These are phyloP conservation scores for Neoascochyta sp. DNA, from an alignment of 2,329 filamentous ascomycete species.

Conservation along the genomic window DNA sequence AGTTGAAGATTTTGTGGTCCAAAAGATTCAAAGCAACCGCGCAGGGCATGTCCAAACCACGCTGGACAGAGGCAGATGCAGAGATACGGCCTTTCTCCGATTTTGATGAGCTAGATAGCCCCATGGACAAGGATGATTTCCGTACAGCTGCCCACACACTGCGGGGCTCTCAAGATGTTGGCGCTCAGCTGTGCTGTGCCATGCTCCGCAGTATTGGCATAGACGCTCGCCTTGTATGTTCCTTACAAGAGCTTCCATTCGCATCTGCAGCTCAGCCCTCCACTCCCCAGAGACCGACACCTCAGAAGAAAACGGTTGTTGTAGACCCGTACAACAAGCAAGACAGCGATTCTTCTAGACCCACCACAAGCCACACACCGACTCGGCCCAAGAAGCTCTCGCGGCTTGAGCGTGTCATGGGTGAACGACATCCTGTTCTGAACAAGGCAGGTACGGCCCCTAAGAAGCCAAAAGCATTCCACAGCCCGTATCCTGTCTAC, in stretches of 20 bases:
- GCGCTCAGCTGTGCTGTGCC: conserved; percentile 86
- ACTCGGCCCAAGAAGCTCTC: conserved; percentile 31
- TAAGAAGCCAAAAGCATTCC: conserved; percentile 51
- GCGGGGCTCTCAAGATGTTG: conserved; percentile 81
- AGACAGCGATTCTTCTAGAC: conserved; percentile 14
- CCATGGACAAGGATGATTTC: conserved; percentile 71
- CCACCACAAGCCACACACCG: conserved; percentile 14
- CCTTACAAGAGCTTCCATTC: conserved; percentile 77
- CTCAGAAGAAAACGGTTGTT: conserved; percentile 20
- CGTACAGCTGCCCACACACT: conserved; percentile 63
- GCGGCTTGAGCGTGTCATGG: conserved; percentile 31
- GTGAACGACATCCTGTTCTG: conserved; percentile 24
- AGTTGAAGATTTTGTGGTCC: conserved; percentile 64
- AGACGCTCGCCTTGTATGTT: conserved; percentile 80
- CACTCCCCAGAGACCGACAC: conserved; percentile 22
- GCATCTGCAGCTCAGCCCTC: conserved; percentile 40
- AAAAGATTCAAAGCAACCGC: conserved; percentile 68
- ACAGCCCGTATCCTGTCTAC: conserved; percentile 78
- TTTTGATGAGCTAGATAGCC: conserved; percentile 63
- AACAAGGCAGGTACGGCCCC: conserved; percentile 29
- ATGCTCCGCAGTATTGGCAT: conserved; percentile 79
- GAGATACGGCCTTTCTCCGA: conserved; percentile 48
- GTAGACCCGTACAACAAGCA: conserved; percentile 32
- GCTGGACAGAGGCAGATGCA: conserved; percentile 70
- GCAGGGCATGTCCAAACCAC: conserved; percentile 37